Evolutionary conservation across 768 basidiomycete species (phyloP).

Genomic region (Leccinum rimulosum): DNA sequence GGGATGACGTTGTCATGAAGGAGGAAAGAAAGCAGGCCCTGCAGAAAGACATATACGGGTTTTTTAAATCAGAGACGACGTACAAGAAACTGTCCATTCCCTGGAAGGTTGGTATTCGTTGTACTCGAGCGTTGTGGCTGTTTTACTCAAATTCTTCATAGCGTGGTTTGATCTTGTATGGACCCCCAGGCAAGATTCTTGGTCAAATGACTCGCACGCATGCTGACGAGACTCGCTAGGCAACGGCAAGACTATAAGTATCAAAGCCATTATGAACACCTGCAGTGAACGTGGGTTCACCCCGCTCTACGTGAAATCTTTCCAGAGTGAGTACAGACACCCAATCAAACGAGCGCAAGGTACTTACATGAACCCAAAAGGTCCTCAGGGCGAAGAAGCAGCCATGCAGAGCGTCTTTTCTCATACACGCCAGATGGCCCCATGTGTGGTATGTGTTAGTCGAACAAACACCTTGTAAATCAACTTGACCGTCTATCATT

Average conservation of each 20-base stretch:
- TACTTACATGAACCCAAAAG: conserved; percentile 31
- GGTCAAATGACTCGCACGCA: not conserved
- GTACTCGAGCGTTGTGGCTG: not conserved
- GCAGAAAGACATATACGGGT: conserved; percentile 74
- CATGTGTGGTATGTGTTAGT: conserved; percentile 59
- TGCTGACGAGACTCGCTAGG: conserved; percentile 39
- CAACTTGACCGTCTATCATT: not conserved
- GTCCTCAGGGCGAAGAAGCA: conserved; percentile 58
- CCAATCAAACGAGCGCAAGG: not conserved
- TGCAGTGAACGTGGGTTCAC: conserved; percentile 59
- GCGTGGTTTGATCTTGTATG: conserved; percentile 82
- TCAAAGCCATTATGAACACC: conserved; percentile 80
- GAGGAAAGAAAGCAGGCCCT: conserved; percentile 63
- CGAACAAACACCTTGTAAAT: conserved; percentile 22
- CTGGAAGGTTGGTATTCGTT: conserved; percentile 61
- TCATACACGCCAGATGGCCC: conserved; percentile 68
- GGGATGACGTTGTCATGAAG: conserved; percentile 71
- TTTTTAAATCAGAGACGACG: conserved; percentile 70
- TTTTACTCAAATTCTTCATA: conserved; percentile 26
- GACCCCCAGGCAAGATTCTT: conserved; percentile 59
- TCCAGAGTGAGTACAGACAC: conserved; percentile 49
- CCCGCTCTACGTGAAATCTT: conserved; percentile 81
- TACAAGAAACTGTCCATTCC: conserved; percentile 77
- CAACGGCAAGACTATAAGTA: conserved; percentile 81
- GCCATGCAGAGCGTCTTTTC: conserved; percentile 67